Base-by-base conservation (phyloP, 2,329 filamentous ascomycete species). In the Penicillium corylophilum region DNA sequence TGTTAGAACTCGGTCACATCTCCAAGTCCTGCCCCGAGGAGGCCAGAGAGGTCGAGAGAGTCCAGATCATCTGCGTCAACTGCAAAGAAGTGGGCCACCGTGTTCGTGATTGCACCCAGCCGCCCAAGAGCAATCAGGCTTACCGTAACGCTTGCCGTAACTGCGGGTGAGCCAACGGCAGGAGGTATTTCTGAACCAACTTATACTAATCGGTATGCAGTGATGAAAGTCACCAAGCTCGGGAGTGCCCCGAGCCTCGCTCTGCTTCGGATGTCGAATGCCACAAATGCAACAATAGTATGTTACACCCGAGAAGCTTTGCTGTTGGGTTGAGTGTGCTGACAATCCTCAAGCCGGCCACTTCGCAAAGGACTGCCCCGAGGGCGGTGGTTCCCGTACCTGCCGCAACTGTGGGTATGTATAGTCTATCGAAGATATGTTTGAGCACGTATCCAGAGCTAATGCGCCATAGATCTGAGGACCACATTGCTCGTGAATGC, bases 101-200 rank as follows among this genome's bases (percentile, higher is more conserved):
- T 55, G 73, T 72, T 58, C 77, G 77, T 46, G 77, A 79, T 53
- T 80, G 77, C 59, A 59, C 64, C 8, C 62, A 73, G 48, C 45
- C 62, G 18, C 76, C 74, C 43, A 61, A 59, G 40, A 68, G 72
- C 53, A 67, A 63, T 45, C 69, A 64, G 46, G 68, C 71, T 24
- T 83, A 80, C 66, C 80, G 78, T 60, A 80, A 83, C 46, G 68
- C 71, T 24, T 83, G 80, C 66, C 80, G 78, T 60, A 80, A 83
- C 53, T 82, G 80, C 70, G 76, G 79, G 65, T 76, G 66, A 47
- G 70, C 44, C 7, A 26, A 10, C 7, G 20, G n/a, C 15, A 7
- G 8, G n/a, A 33, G 24, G 15, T 29, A 10, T 23, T 3, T 20
- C 18, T 38, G 16, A n/a, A 38, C 18, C 4, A 13, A 8, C 22